Base-by-base conservation (phyloP, 176 grass and related monocot genomes). In the Aegilops umbellulata region DNA sequence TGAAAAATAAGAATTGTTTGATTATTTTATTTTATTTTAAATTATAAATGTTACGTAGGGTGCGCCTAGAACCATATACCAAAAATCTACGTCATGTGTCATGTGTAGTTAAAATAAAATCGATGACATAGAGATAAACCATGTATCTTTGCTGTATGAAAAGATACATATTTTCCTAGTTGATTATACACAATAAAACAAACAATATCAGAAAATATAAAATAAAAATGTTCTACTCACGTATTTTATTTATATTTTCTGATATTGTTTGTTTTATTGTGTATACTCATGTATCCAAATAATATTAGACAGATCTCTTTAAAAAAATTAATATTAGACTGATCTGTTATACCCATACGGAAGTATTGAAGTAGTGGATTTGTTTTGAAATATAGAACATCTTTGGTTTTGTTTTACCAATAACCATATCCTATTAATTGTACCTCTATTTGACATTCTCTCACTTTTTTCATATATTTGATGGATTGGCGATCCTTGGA, bases 381-480 rank as follows among this genome's bases (percentile, higher is more conserved):
- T 39, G 23, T 84, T 65, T 20, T 78, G 17, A 74, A 20, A 53
- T 78, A 4, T 30, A 34, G 7, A 74, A 46, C 23, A 75, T 82
- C 1, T 68, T 85, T 67, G 23, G 41, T 69, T 22, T n/a, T 78
- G 62, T 57, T 49, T 92, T 36, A 10, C 8, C 16, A 22, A 29
- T 14, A 22, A 8, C 35, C 29, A 26, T 41, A 32, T 64, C 27
- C 23, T 77, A 26, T 79, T 51, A 24, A 84, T 38, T 88, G 34
- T 46, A 65, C 38, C 42, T 46, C 73, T 13, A 24, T 66, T n/a
- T 84, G 63, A 88, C 29, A 60, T 83, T 24, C 16, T 84, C 51
- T 67, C 20, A 26, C 25, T 58, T 60, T 58, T 35, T 89, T 80
- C 64, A 87, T 74, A 63, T 74, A 83, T 53, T 53, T 17, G 27